Base-by-base conservation (phyloP, 768 basidiomycete species). In the Pleurotus platypus region DNA sequence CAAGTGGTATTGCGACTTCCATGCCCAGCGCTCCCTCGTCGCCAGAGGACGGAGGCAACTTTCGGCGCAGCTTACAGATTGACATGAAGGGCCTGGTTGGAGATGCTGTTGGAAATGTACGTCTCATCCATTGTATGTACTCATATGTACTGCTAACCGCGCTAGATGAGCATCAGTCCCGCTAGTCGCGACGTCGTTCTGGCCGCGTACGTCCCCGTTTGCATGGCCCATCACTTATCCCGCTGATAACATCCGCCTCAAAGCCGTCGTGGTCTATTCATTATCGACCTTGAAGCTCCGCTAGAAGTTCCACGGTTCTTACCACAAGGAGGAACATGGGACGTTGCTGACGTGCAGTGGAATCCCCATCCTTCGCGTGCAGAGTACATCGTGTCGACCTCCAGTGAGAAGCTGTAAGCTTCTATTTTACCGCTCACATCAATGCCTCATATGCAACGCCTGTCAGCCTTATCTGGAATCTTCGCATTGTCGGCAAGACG, bases 291-390 rank as follows among this genome's bases (percentile, higher is more conserved):
- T 13, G 87, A 94, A 59, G 83, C 89, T 11, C 92, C 93, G 1
- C 77, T 91, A 15, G 86, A 91, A 60, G 81, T 94, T 0, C 97
- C 97, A 20, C 82, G 96, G 11, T 98, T 96, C 67, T 80, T 99
- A 7, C 96, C 96, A 12, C 95, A 99, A 72, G 93, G 94, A 2
- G 95, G 94, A 1, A 92, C 91, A 4, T 98, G 94, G 93, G 92
- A 96, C 63, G 94, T 97, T 9, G 90, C 91, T 0, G 91, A 94
- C 64, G 90, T 94, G 0, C 90, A 92, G 62, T 95, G 92, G 93
- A 94, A 93, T 60, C 93, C 93, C 0, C 93, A 94, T 63, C 80
- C 78, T 2, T 75, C 79, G 35, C 80, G 85, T 12, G 83, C 85
- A 37, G 84, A 94, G 59, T 92, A 92, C 65, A 89, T 94, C 46